Conservation (phyloP, 129 eudicot species). For the Escallonia herrerae region DNA sequence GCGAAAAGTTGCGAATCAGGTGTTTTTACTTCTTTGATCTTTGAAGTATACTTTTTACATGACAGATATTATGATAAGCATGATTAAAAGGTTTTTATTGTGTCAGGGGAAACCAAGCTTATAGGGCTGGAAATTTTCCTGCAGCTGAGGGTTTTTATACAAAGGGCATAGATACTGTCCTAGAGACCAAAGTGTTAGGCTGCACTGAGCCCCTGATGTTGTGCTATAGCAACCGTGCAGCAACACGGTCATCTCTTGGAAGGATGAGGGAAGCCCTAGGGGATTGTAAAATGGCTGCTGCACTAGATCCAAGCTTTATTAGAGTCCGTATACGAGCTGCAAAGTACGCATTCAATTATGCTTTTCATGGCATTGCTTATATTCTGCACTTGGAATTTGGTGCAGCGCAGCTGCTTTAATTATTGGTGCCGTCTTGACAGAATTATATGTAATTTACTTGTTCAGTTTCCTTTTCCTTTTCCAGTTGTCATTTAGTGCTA, state of each 20-base stretch:
- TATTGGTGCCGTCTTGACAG: background rate
- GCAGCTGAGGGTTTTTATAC: slow-evolving; percentile 81
- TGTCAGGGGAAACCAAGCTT: slow-evolving; percentile 94
- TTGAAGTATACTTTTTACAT: background rate
- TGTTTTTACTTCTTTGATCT: slow-evolving; percentile 9
- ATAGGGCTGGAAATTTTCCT: slow-evolving; percentile 56
- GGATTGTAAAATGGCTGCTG: slow-evolving; percentile 67
- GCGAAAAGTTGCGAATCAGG: slow-evolving; percentile 90
- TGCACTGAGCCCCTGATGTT: slow-evolving; percentile 54
- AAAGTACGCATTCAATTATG: slow-evolving; percentile 45
- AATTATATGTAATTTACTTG: background rate
- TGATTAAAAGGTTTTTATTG: slow-evolving; percentile 8
- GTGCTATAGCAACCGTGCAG: slow-evolving; percentile 98
- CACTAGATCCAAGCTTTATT: slow-evolving; percentile 56
- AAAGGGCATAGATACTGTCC: slow-evolving; percentile 55
- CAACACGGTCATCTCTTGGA: slow-evolving; percentile 80
- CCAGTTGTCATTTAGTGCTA: slow-evolving; percentile 69
- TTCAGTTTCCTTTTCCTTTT: slow-evolving; percentile 3
- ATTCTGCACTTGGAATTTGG: too few relatives aligned
- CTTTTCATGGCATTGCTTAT: too few relatives aligned
- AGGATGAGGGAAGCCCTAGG: slow-evolving; percentile 84
- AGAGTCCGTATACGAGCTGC: slow-evolving; percentile 84
- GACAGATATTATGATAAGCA: background rate
- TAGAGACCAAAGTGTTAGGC: slow-evolving; percentile 23
- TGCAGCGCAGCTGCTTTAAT: too few relatives aligned